Conservation (phyloP, 2,329 filamentous ascomycete genomes). For the Cercospora sp. region DNA sequence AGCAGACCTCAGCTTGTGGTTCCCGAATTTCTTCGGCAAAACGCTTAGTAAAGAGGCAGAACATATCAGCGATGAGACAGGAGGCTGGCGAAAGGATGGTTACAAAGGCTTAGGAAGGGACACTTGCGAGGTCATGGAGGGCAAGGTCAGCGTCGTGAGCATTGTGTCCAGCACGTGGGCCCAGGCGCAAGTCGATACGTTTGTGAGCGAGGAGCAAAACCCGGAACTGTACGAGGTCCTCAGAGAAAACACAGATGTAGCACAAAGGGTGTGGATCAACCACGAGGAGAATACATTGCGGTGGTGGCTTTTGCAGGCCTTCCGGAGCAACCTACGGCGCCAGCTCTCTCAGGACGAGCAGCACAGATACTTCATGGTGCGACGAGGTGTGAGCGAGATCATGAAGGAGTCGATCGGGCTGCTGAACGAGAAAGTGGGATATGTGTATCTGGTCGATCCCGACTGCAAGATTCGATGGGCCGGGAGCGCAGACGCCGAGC, state of each 20-base stretch:
- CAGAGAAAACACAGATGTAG: constrained; percentile 51
- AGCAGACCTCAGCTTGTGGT: constrained; percentile 78
- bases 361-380: constrained; percentile 60
- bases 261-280: constrained; percentile 84
- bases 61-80: constrained; percentile 59
- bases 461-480: constrained; percentile 93
- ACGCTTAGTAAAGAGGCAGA: constrained; percentile 69
- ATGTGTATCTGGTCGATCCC: constrained; percentile 85
- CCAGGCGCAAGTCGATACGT: constrained; percentile 73
- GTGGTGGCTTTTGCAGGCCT: constrained; percentile 57
- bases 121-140: constrained; percentile 73
- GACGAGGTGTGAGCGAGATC: constrained; percentile 56
- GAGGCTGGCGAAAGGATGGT: constrained; percentile 42
- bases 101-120: constrained; percentile 51
- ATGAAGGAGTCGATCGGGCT: constrained; percentile 63
- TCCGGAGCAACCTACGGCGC: constrained; percentile 50
- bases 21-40: constrained; percentile 84
- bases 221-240: constrained; percentile 66
- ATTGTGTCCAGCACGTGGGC: constrained; percentile 86
- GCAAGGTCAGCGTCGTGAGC: constrained; percentile 70
- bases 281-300: constrained; percentile 76
- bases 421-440: constrained; percentile 88
- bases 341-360: constrained; percentile 54
- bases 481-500: constrained; percentile 69
- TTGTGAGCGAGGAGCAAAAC: constrained; percentile 66